Evolutionary conservation across 257 asterid species (phyloP).

Genomic region (Nicotiana noctiflora): DNA sequence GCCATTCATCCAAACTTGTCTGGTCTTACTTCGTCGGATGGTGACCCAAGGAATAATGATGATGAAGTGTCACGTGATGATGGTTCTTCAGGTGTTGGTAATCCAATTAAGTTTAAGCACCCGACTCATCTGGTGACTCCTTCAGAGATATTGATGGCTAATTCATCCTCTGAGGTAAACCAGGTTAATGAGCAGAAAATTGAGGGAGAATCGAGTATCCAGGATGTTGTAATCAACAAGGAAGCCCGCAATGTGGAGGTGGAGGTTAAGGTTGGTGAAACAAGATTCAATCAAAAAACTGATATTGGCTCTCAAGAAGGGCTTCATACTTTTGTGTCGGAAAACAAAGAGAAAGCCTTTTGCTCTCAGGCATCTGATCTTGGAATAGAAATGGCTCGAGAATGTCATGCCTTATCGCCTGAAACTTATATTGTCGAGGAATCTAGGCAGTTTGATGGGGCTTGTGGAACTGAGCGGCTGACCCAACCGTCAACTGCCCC

Average conservation of each 20-base stretch:
- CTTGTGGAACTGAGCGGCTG: background rate
- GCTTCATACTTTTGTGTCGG: slow-evolving; percentile 45
- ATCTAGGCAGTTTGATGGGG: slow-evolving; percentile 30
- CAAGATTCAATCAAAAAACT: slow-evolving; percentile 45
- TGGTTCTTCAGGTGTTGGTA: slow-evolving; percentile 40
- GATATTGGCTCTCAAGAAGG: slow-evolving; percentile 43
- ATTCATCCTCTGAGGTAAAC: slow-evolving; percentile 65
- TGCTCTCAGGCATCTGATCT: slow-evolving; percentile 86
- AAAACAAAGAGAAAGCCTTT: slow-evolving; percentile 61
- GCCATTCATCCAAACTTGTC: slow-evolving; percentile 40
- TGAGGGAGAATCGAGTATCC: slow-evolving; percentile 36
- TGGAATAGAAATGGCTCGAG: slow-evolving; percentile 79
- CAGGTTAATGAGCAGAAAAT: slow-evolving; percentile 45
- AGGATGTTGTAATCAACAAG: slow-evolving; percentile 58
- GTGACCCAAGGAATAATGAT: slow-evolving; percentile 23
- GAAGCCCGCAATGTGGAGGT: slow-evolving; percentile 60
- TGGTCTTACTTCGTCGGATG: slow-evolving; percentile 52
- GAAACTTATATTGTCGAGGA: slow-evolving; percentile 58
- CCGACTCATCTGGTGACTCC: slow-evolving; percentile 99
- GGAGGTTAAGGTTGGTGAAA: slow-evolving; percentile 76
- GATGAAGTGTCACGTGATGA: slow-evolving; percentile 45
- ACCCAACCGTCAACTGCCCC: slow-evolving; percentile 12
- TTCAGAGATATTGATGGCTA: slow-evolving; percentile 78
- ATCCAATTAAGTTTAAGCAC: slow-evolving; percentile 70
- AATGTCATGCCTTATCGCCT: slow-evolving; percentile 51